These are phyloP conservation scores for Cercophora sp. DNA, from an alignment of 495 filamentous ascomycete species.

Conservation along the genomic window DNA sequence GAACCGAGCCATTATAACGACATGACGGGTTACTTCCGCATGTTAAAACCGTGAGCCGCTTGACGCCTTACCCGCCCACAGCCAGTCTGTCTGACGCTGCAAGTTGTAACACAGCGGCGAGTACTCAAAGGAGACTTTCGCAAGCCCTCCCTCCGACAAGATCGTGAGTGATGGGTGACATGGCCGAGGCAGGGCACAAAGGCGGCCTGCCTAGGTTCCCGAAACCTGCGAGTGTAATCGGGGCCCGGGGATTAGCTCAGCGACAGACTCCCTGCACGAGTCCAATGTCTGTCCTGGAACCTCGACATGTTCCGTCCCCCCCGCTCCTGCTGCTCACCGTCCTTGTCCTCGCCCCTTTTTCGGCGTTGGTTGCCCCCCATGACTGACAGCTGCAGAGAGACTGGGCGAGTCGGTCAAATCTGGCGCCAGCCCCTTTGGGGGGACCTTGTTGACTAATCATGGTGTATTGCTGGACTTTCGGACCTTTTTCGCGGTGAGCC, in stretches of 20 bases:
- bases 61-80: too few relatives aligned
- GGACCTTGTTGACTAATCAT: slow-evolving; percentile 4
- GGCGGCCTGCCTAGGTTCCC: too few relatives aligned
- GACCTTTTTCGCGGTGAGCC: too few relatives aligned
- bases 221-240: background rate
- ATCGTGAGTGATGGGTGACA: too few relatives aligned
- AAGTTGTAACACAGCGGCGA: too few relatives aligned
- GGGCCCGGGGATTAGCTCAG: slow-evolving; percentile 12
- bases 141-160: too few relatives aligned
- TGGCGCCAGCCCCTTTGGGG: background rate
- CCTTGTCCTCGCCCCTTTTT: background rate
- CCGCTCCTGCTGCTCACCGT: background rate
- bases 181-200: background rate
- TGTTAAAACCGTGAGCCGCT: background rate
- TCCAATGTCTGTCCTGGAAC: background rate
- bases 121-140: background rate
- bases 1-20: slow-evolving; percentile 2
- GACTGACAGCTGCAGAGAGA: background rate
- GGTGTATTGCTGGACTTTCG: too few relatives aligned
- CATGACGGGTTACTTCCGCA: background rate
- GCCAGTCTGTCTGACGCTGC: too few relatives aligned
- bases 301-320: background rate
- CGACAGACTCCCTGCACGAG: background rate
- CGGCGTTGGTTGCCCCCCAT: background rate
- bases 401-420: background rate